These are phyloP conservation scores for Leishmania tropica DNA, from an alignment of 208 protist species.

Conservation along the genomic window DNA sequence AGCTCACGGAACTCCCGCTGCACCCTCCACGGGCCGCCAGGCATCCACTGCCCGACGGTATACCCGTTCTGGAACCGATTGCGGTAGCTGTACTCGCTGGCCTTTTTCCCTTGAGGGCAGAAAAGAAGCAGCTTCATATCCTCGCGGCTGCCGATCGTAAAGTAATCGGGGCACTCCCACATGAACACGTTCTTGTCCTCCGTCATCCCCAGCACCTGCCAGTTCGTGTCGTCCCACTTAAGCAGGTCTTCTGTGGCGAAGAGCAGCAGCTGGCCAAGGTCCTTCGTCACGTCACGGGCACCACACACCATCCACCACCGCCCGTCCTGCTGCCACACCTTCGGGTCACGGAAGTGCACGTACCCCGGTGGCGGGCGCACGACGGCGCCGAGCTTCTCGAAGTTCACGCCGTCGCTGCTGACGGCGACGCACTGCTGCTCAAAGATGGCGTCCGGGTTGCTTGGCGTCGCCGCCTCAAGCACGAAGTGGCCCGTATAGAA, in stretches of 20 bases:
- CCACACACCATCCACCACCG: conserved; percentile 47
- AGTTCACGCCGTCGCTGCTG: conserved; percentile 41
- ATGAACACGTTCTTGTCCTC: conserved; percentile 44
- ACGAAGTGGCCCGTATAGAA: conserved; percentile 63
- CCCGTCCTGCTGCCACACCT: conserved; percentile 42
- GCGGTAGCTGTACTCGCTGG: conserved; percentile 27
- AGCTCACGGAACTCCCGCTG: conserved; percentile 38
- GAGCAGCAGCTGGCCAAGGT: conserved; percentile 41
- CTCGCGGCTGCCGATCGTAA: background rate
- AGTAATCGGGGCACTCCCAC: conserved; percentile 12
- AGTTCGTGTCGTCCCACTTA: conserved; percentile 34
- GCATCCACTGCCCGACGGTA: conserved; percentile 22
- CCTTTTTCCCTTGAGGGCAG: conserved; percentile 38
- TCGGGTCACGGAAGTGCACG: conserved; percentile 47
- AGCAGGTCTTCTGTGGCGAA: conserved; percentile 28
- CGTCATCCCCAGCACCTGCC: conserved; percentile 21
- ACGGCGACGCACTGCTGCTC: conserved; percentile 63
- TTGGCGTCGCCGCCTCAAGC: conserved; percentile 24
- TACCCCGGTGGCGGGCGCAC: conserved; percentile 34
- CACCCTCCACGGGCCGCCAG: conserved; percentile 12
- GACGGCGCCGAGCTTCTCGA: conserved; percentile 38
- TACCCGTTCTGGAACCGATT: conserved; percentile 45
- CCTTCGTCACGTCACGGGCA: conserved; percentile 30
- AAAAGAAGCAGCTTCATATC: conserved; percentile 23
- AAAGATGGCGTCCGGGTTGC: conserved; percentile 35